These are phyloP conservation scores for Dillenia turbinata DNA, from an alignment of 164 flowering plant species.

Conservation along the genomic window DNA sequence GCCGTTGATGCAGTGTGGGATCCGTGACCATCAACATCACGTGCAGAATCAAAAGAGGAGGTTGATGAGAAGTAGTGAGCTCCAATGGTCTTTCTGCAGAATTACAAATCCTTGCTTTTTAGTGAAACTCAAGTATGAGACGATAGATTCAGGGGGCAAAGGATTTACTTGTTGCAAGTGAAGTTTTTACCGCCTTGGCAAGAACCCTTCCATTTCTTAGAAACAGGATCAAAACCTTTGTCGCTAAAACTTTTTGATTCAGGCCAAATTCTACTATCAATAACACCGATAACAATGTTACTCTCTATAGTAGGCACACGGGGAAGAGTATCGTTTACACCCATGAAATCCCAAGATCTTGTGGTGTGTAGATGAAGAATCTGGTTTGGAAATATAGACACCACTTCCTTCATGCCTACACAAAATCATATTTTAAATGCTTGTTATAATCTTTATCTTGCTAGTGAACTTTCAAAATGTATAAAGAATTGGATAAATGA, in stretches of 20 bases:
- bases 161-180: no score
- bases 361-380: conserved; percentile 25
- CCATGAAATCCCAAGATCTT: conserved; percentile 47
- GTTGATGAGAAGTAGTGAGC: conserved; percentile 12
- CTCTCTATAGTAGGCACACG: conserved; percentile 13
- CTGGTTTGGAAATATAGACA: conserved; percentile 29
- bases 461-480: no score
- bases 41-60: conserved; percentile 4
- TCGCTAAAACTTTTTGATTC: conserved; percentile 29
- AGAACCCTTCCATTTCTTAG: no score
- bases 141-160: no score
- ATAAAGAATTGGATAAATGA: neutral
- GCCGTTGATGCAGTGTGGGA: conserved; percentile 38
- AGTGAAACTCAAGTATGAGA: conserved; percentile 12
- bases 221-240: conserved; percentile 8
- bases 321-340: conserved; percentile 8
- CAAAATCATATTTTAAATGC: no score
- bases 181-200: no score
- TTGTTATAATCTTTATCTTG: no score
- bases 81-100: conserved; percentile 25
- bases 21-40: conserved; percentile 33
- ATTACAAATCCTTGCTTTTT: conserved; percentile 17
- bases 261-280: conserved; percentile 34
- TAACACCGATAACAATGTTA: conserved; percentile 27
- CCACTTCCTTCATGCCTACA: conserved; percentile 24